Evolutionary conservation across 352 stramenopile species (phyloP), one percentile per base, ranked within the genome.

Genomic region (Phytophthora podocarpi): DNA sequence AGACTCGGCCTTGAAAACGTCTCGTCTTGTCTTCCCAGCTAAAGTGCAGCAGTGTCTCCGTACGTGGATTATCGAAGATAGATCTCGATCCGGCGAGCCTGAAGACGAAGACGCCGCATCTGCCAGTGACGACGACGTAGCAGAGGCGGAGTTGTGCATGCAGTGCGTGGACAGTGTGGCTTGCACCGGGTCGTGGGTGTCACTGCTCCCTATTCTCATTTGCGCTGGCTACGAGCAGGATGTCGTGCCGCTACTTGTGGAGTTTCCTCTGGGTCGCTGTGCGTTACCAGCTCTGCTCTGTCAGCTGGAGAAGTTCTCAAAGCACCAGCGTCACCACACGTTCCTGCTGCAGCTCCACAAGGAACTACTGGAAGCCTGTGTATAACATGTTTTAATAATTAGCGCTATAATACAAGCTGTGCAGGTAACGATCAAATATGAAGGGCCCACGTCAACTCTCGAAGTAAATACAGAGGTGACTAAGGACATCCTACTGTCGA

Each of bases 171-270:
- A 47, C 16, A 32, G 40, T 18, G 48, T 43, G 5, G 18, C 7
- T 4, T 70, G 40, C 20, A 16, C 20, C 0, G 47, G 34, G 1
- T 42, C 32, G 8, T 57, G 32, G 39, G 7, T 5, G 2, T 31
- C 53, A 28, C 27, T 61, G 11, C 18, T 68, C 6, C 26, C 46
- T 12, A 56, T 69, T 41, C 8, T 66, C 2, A 67, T 65, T 13
- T 69, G 37, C 8, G 36, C 46, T 13, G 64, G 64, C 11, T 73
- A 70, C 40, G 47, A 39, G 2, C 50, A 48, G 28, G 64, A 73
- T 3, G 8, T 61, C 4, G 35, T 69, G 18, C 52, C 64, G 10
- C 48, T 73, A 1, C 59, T 73, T 1, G 27, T 73, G 16, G 37
- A 49, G 28, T 41, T 69, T 1, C 52, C 52, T 15, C 18, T 69